Evolutionary conservation across 2,329 filamentous ascomycete species (phyloP).

Genomic region (Lachnellula cervina): DNA sequence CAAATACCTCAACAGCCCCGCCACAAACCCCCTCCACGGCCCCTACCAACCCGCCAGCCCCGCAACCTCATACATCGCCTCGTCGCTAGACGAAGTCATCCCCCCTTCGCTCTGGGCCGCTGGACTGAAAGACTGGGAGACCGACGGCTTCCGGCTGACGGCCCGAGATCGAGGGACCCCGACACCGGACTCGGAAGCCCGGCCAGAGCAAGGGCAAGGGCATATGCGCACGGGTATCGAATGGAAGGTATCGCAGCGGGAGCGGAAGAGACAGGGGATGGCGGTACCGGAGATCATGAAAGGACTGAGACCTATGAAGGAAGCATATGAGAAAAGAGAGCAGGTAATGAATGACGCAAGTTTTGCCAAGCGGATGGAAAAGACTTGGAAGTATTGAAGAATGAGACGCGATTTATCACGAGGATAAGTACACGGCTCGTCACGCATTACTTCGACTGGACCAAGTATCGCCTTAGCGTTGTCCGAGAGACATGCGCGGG

Average conservation of each 20-base stretch:
- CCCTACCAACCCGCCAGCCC: slow-evolving; percentile 21
- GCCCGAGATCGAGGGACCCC: no score
- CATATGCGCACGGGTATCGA: slow-evolving; percentile 3
- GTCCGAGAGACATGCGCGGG: no score
- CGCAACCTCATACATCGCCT: slow-evolving; percentile 18
- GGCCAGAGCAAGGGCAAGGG: background rate
- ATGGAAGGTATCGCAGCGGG: slow-evolving; percentile 7
- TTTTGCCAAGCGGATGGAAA: background rate
- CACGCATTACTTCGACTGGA: no score
- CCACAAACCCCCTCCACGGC: slow-evolving; percentile 25
- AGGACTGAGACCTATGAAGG: slow-evolving; percentile 10
- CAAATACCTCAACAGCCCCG: slow-evolving; percentile 12
- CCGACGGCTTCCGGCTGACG: slow-evolving; percentile 10
- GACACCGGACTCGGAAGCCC: background rate
- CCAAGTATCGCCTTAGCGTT: no score
- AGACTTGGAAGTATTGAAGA: no score
- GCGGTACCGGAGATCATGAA: slow-evolving; percentile 8
- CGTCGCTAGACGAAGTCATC: slow-evolving; percentile 16
- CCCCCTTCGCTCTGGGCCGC: slow-evolving; percentile 14
- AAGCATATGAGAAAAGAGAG: slow-evolving; percentile 5
- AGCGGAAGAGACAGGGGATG: slow-evolving; percentile 4
- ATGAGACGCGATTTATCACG: no score
- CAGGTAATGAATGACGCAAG: background rate
- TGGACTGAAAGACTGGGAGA: slow-evolving; percentile 31
- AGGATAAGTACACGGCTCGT: no score